Percentiles rank a stretch among this genome's conserved stretches.
Conservation (phyloP, 2,329 filamentous ascomycete species). For the Nemania sp. region DNA sequence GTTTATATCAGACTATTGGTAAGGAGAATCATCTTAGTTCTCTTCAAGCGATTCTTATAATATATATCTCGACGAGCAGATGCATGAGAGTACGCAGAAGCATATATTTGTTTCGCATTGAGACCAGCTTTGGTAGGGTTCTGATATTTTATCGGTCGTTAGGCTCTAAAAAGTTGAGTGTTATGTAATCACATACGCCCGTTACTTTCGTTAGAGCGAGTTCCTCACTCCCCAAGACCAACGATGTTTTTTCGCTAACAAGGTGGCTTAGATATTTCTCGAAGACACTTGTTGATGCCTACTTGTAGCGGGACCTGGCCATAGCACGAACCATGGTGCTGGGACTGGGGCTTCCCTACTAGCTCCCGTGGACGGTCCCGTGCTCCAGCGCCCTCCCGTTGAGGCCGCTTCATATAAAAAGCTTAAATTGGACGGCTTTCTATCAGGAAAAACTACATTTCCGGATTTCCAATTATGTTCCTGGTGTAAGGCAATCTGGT, state of each 20-base stretch:
- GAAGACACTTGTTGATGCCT: not conserved
- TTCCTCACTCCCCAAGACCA: too few species aligned
- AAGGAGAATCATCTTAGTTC: too few species aligned
- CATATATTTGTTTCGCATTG: not conserved
- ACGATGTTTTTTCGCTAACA: not conserved
- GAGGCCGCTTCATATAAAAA: slow-evolving; percentile 10
- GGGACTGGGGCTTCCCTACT: slow-evolving; percentile 12
- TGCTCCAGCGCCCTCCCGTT: not conserved
- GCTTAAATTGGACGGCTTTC: slow-evolving; percentile 2
- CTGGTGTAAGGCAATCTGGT: not conserved
- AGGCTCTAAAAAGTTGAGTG: not conserved
- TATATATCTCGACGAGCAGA: too few species aligned
- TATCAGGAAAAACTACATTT: not conserved
- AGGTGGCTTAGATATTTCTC: not conserved
- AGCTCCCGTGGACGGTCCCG: not conserved
- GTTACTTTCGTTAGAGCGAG: too few species aligned
- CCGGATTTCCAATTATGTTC: not conserved
- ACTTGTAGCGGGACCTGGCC: not conserved
- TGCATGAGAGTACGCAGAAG: not conserved
- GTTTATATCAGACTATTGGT: too few species aligned
- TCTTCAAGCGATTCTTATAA: too few species aligned
- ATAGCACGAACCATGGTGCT: not conserved
- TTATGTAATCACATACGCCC: too few species aligned
- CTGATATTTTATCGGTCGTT: not conserved
- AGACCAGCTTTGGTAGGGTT: not conserved